Evolutionary conservation across 2,329 filamentous ascomycete genomes (phyloP), one percentile per base, ranked within the genome.

Genomic region (Aspergillus phoenicis): DNA sequence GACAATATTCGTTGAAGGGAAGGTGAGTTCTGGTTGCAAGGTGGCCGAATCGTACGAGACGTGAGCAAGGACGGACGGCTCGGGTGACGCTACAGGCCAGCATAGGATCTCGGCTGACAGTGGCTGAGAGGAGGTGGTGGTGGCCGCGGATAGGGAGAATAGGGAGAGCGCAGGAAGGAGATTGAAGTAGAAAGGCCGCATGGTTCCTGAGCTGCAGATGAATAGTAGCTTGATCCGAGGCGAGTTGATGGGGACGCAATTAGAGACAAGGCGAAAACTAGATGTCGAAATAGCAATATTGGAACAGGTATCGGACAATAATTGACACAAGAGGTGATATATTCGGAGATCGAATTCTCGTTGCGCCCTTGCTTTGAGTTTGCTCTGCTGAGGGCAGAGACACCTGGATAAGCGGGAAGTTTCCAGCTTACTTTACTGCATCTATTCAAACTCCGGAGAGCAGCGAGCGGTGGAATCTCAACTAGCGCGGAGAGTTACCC

Each of bases 21-120:
- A 75, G 10, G 75, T 62, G 10, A 81, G 66, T 28, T 73, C 68
- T 43, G 76, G 71, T 24, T 72, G 71, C 41, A 75, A 67, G 6
- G 75, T 74, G 13, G 66, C 59, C 5, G 77, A 74, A 60, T 80
- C 75, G 62, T 81, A 81, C 52, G 75, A 72, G 61, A 81, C 66
- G 59, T 72, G 75, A 24, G 77, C 78, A 45, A 81, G 72, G 26
- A 70, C 56, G 24, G 73, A 72, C 11, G 77, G 75, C 49, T 75
- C 65, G 17, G 73, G 38, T 15, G 71, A 63, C 33, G 67, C 60
- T 26, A 78, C 49, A 17, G 76, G 74, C 74, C 76, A 78, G 66
- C 74, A 76, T 30, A 76, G 69, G 49, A 79, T 70, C n/a, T 78
- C 73, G 28, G 72, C 65, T 8, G 71, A 68, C 26, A 64, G 51